phyloP scores from a whole-genome alignment of 352 stramenopile genomes.

The Blastocystis sp. region DNA sequence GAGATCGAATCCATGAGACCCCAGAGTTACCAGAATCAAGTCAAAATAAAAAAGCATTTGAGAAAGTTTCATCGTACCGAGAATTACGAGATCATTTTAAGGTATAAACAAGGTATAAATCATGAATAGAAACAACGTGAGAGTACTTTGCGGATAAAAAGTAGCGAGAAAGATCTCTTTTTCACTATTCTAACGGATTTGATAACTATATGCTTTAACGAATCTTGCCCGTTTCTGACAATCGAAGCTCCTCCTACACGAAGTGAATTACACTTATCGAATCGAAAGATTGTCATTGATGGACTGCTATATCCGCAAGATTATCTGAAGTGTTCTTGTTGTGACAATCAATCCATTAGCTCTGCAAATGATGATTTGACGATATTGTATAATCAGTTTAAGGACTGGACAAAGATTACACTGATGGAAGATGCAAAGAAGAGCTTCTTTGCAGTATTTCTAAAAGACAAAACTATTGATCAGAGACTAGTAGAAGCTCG shows the following conservation, averaged over 20 bases:
- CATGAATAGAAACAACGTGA: background rate
- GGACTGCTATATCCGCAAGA: background rate
- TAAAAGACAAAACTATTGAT: background rate
- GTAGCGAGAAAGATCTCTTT: background rate
- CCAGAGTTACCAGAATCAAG: background rate
- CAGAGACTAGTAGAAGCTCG: background rate
- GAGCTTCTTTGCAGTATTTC: background rate
- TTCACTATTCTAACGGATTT: background rate
- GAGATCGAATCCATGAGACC: background rate
- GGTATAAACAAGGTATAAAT: background rate
- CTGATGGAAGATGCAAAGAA: conserved; percentile 2
- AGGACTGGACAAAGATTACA: background rate
- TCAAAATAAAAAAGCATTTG: background rate
- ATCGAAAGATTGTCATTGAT: background rate
- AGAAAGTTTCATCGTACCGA: background rate
- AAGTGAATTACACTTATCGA: background rate
- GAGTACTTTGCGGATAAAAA: background rate
- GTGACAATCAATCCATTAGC: background rate
- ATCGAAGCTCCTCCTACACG: background rate
- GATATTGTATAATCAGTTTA: conserved; percentile 6
- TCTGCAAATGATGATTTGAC: background rate
- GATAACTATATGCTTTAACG: background rate
- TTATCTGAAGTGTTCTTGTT: background rate
- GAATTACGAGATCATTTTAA: background rate
- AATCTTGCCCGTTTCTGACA: background rate